These are phyloP conservation scores for Trypanosoma avium DNA, from an alignment of 208 protist genomes.

Conservation along the genomic window DNA sequence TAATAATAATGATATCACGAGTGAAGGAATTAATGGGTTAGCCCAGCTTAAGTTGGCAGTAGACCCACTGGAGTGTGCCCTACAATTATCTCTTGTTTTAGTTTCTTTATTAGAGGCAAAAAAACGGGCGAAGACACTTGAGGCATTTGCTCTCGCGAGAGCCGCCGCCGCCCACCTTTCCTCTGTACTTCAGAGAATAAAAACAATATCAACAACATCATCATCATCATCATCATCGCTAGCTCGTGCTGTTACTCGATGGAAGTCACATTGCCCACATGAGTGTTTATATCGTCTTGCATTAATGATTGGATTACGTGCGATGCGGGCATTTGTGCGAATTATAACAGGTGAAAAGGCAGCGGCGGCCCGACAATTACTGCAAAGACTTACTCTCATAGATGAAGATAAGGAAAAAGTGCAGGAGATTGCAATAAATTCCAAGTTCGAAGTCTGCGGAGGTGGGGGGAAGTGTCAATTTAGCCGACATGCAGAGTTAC, in stretches of 20 bases:
- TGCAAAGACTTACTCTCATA: conserved; percentile 4
- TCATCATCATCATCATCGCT: neutral
- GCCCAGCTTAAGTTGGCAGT: neutral
- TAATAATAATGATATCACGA: conserved; percentile 18
- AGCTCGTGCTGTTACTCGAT: neutral
- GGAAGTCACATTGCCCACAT: conserved; percentile 20
- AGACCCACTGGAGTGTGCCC: conserved; percentile 16
- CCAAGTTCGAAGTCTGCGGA: neutral
- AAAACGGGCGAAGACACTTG: conserved; percentile 11
- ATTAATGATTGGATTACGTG: conserved; percentile 46
- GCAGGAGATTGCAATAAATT: too few relatives aligned
- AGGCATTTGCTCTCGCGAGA: conserved; percentile 14
- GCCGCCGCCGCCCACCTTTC: conserved; percentile 6
- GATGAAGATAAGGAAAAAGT: neutral
- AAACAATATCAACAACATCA: too few relatives aligned
- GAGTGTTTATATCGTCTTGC: conserved; percentile 38
- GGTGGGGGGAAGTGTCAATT: conserved; percentile 7
- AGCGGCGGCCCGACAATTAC: neutral
- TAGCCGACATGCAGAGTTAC: neutral
- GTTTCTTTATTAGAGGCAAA: conserved; percentile 16
- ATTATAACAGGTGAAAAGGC: conserved; percentile 4
- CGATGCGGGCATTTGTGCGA: neutral
- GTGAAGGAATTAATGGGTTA: neutral
- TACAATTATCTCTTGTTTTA: conserved; percentile 25
- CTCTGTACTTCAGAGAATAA: too few relatives aligned